Evolutionary conservation across 345 rosid species (phyloP).

Genomic region (Passiflora organensis): DNA sequence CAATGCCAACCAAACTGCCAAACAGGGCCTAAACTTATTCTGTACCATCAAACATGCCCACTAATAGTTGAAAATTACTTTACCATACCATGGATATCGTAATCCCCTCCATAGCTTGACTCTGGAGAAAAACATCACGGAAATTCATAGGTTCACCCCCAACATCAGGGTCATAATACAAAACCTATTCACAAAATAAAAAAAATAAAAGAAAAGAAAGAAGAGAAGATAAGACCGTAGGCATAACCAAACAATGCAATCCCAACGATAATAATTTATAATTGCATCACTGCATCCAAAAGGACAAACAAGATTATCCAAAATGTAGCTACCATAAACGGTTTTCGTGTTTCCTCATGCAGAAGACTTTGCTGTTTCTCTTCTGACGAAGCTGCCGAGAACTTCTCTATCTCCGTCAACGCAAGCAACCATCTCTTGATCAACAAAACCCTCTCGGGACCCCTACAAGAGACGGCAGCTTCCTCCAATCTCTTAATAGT

Average conservation of each 20-base stretch:
- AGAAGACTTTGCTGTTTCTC: slow-evolving; percentile 40
- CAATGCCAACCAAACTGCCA: too few relatives aligned
- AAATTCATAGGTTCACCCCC: slow-evolving; percentile 82
- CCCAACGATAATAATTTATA: too few relatives aligned
- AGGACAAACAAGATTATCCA: slow-evolving; percentile 13
- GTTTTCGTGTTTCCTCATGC: slow-evolving; percentile 49
- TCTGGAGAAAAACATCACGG: slow-evolving; percentile 85
- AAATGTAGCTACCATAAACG: slow-evolving; percentile 30
- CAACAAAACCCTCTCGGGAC: slow-evolving; percentile 67
- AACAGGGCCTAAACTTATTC: too few relatives aligned
- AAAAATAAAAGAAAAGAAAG: slow-evolving; percentile 10
- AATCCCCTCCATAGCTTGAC: slow-evolving; percentile 95
- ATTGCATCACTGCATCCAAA: background rate
- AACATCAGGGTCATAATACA: slow-evolving; percentile 75
- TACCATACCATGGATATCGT: slow-evolving; percentile 71
- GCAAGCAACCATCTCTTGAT: slow-evolving; percentile 74
- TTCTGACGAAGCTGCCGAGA: slow-evolving; percentile 28
- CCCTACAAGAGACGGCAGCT: slow-evolving; percentile 70
- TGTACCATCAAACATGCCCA: background rate
- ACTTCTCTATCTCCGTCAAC: slow-evolving; percentile 63
- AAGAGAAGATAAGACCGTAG: background rate
- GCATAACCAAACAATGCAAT: background rate
- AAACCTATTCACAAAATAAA: slow-evolving; percentile 41
- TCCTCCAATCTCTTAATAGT: slow-evolving; percentile 83
- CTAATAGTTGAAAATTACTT: slow-evolving; percentile 7